A percentile compares a stretch with the other conserved stretches of the same genome.
These are phyloP conservation scores for Cercophora samala DNA, from an alignment of 495 filamentous ascomycete genomes.

Conservation along the genomic window DNA sequence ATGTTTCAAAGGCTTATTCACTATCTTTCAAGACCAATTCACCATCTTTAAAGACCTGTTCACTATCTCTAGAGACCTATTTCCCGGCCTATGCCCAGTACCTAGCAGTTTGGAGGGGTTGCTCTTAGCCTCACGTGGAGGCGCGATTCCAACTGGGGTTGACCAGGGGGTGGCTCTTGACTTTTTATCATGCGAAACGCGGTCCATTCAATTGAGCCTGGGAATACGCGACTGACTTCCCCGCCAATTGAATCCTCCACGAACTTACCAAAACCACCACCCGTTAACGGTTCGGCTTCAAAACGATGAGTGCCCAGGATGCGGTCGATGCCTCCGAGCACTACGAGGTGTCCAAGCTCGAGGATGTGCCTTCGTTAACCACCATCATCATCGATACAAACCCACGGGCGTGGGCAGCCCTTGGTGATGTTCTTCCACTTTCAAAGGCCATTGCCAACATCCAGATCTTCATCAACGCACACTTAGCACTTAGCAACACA, in stretches of 20 bases:
- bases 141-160: background rate
- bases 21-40: too few species aligned
- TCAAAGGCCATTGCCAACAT: slow-evolving; percentile 83
- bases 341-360: slow-evolving; percentile 61
- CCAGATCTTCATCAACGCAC: slow-evolving; percentile 93
- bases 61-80: too few species aligned
- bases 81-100: too few species aligned
- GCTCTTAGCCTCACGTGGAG: slow-evolving; percentile 2
- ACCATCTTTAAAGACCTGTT: too few species aligned
- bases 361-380: slow-evolving; percentile 77
- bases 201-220: background rate
- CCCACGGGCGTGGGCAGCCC: slow-evolving; percentile 84
- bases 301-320: slow-evolving; percentile 53
- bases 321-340: slow-evolving; percentile 88
- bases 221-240: background rate
- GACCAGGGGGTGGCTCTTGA: background rate
- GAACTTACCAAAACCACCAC: too few species aligned
- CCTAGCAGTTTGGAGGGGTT: background rate
- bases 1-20: too few species aligned
- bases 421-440: slow-evolving; percentile 73
- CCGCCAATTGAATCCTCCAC: too few species aligned
- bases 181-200: slow-evolving; percentile 1
- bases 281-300: too few species aligned
- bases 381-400: slow-evolving; percentile 95
- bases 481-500: slow-evolving; percentile 86